phyloP scores from a whole-genome alignment of 441 rosid genomes.

The Euphorbia corollata region DNA sequence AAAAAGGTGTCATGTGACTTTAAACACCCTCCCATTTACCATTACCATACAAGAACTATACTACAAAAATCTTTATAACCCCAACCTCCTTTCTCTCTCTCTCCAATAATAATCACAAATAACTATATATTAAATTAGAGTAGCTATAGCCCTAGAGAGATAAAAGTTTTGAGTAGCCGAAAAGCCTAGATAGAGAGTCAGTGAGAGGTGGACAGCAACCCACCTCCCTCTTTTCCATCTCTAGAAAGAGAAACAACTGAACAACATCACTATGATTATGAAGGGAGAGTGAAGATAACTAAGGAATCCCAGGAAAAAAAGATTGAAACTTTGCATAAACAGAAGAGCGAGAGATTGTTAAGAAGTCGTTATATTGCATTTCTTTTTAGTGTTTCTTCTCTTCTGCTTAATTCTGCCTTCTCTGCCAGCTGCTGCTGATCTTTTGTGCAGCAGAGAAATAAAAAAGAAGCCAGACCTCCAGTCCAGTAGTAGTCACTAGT shows the following conservation, averaged over 20 bases:
- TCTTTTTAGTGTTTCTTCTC: background rate
- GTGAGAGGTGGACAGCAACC: constrained; percentile 27
- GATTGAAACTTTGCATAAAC: background rate
- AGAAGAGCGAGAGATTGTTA: constrained; percentile 12
- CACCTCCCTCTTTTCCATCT: constrained; percentile 21
- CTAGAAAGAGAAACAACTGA: background rate
- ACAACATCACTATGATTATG: no score
- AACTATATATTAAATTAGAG: background rate
- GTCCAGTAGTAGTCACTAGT: no score
- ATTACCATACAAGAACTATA: constrained; percentile 31
- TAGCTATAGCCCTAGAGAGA: background rate
- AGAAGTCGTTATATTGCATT: background rate
- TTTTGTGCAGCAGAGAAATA: constrained; percentile 19
- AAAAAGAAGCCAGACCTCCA: no score
- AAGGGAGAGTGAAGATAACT: no score
- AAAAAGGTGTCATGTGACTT: constrained; percentile 34
- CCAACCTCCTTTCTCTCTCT: background rate
- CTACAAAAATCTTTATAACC: constrained; percentile 29
- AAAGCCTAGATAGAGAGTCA: constrained; percentile 20
- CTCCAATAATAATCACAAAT: constrained; percentile 18
- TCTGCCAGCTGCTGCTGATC: constrained; percentile 1
- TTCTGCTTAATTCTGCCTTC: background rate
- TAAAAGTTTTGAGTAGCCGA: background rate
- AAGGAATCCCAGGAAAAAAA: no score
- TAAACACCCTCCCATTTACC: background rate